Percentiles rank a stretch among this genome's conserved stretches.
phyloP scores from a whole-genome alignment of 768 basidiomycete genomes.

The Mycena floridula region DNA sequence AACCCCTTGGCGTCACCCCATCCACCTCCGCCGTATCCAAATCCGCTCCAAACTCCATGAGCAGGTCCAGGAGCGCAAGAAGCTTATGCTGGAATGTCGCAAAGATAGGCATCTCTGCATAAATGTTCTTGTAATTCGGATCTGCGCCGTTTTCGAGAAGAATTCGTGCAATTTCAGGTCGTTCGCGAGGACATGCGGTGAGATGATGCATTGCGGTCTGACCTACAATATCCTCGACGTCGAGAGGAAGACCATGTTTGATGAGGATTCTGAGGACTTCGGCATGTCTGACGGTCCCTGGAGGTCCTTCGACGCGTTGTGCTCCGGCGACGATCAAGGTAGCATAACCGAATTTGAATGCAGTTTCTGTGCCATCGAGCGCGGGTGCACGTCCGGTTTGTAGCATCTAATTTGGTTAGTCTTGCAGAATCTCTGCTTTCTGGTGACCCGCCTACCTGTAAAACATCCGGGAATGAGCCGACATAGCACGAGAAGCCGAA shows the following conservation, averaged over 20 bases:
- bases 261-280: constrained; percentile 18
- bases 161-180: constrained; percentile 2
- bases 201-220: constrained; percentile 30
- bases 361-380: constrained; percentile 20
- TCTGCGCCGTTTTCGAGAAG: constrained; percentile 8
- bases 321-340: constrained; percentile 20
- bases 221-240: constrained; percentile 26
- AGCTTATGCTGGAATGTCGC: neutral
- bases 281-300: constrained; percentile 3
- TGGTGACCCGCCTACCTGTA: constrained; percentile 3
- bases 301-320: constrained; percentile 9
- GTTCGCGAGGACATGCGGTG: neutral
- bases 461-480: neutral
- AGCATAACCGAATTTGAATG: constrained; percentile 25
- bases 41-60: constrained; percentile 9
- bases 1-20: constrained; percentile 18
- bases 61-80: constrained; percentile 4
- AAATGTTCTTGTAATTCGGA: constrained; percentile 5
- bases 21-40: constrained; percentile 14
- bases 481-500: neutral
- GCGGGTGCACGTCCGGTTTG: constrained; percentile 22
- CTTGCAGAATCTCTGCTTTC: no score
- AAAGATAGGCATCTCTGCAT: constrained; percentile 1
- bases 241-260: constrained; percentile 20
- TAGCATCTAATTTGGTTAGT: no score